A percentile compares a stretch with the other conserved stretches of the same genome.
These are phyloP conservation scores for Xerocomus nothofagi DNA, from an alignment of 1,284 basidiomycete genomes.

Conservation along the genomic window DNA sequence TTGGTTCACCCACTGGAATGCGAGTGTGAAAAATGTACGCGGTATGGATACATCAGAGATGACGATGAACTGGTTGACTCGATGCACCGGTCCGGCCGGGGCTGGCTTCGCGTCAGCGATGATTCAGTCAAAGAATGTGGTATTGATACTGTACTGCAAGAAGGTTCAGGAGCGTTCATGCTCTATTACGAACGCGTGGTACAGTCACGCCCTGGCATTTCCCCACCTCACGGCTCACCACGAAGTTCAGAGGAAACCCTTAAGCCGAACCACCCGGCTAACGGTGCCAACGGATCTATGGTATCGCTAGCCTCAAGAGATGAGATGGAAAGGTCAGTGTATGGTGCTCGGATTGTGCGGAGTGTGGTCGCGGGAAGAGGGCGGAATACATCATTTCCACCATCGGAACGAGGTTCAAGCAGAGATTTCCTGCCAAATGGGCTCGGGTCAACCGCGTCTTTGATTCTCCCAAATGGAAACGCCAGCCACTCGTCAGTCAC, in stretches of 20 bases:
- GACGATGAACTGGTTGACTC: conserved; percentile 33
- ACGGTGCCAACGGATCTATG: conserved; percentile 42
- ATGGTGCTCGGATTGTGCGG: conserved; percentile 52
- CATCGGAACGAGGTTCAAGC: conserved; percentile 25
- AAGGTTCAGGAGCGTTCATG: conserved; percentile 80
- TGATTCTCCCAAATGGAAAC: conserved; percentile 27
- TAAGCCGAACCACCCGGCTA: conserved; percentile 45
- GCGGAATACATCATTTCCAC: conserved; percentile 36
- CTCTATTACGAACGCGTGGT: conserved; percentile 84
- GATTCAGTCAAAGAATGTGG: conserved; percentile 79
- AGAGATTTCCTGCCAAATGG: conserved; percentile 14
- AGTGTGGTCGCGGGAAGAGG: conserved; percentile 52
- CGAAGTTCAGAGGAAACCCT: conserved; percentile 64
- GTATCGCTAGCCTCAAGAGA: conserved; percentile 38
- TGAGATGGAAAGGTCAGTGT: conserved; percentile 29
- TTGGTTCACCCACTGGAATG: conserved; percentile 49
- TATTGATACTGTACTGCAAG: conserved; percentile 70
- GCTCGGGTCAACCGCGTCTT: conserved; percentile 9
- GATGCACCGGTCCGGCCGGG: conserved; percentile 47
- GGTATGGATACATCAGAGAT: conserved; percentile 45
- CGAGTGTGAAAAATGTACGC: conserved; percentile 43
- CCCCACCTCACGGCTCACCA: conserved; percentile 35
- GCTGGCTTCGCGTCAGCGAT: conserved; percentile 87
- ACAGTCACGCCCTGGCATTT: conserved; percentile 34
- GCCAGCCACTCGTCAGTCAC: conserved; percentile 23